Percentiles rank a stretch among this genome's conserved stretches.
These are phyloP conservation scores for Mucor saturninus DNA, from an alignment of 371 early-diverging fungal genomes.

Conservation along the genomic window DNA sequence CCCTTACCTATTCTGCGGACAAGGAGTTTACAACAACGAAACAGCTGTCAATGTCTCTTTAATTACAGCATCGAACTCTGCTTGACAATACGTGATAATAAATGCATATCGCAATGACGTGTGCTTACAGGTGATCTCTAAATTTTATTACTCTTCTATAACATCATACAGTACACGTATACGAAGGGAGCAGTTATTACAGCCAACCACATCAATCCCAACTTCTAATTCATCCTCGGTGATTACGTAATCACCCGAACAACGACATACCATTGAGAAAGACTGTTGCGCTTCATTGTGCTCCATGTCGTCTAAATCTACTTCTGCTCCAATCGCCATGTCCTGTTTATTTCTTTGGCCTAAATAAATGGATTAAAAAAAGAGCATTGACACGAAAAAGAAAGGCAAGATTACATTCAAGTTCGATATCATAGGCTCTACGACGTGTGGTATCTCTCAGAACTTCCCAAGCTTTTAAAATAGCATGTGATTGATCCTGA, in stretches of 20 bases:
- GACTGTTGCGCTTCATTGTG: constrained; percentile 33
- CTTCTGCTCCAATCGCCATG: constrained; percentile 45
- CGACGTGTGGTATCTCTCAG: constrained; percentile 40
- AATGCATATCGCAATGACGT: too few relatives aligned
- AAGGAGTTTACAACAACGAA: too few relatives aligned
- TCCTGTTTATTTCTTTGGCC: constrained; percentile 29
- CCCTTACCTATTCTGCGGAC: too few relatives aligned
- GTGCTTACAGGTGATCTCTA: too few relatives aligned
- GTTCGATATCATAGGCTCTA: constrained; percentile 45
- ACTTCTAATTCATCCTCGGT: constrained; percentile 57
- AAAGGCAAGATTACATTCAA: constrained; percentile 33
- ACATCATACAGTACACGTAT: constrained; percentile 61
- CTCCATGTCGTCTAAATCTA: constrained; percentile 53
- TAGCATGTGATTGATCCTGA: constrained; percentile 32
- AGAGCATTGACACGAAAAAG: not conserved
- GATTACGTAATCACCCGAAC: constrained; percentile 56
- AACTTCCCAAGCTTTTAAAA: constrained; percentile 55
- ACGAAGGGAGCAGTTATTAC: constrained; percentile 58
- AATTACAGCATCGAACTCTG: too few relatives aligned
- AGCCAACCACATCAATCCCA: constrained; percentile 54
- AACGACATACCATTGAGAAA: constrained; percentile 54
- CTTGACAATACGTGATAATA: too few relatives aligned
- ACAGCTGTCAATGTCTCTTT: too few relatives aligned
- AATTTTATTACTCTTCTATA: constrained; percentile 32
- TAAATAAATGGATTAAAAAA: constrained; percentile 6